phyloP scores from a whole-genome alignment of 192 early-diverging fungal species.

The Funneliformis geosporum region DNA sequence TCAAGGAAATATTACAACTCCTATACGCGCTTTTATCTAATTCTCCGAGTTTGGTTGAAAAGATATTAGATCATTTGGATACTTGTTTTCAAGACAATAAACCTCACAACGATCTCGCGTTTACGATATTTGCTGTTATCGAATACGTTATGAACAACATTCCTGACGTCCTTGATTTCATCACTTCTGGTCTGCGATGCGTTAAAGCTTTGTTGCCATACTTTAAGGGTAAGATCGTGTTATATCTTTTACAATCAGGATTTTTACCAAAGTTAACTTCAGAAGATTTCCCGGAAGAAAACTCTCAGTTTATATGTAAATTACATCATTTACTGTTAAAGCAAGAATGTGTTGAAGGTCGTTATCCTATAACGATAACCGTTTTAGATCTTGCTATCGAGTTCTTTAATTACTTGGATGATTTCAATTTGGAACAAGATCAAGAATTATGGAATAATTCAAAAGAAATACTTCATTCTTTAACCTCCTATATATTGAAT shows the following conservation, averaged over 20 bases:
- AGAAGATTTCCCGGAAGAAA: not conserved
- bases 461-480: slow-evolving; percentile 39
- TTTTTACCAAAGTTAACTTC: not conserved
- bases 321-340: slow-evolving; percentile 8
- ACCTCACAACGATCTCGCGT: not conserved
- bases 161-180: slow-evolving; percentile 2
- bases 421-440: not conserved
- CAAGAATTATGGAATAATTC: slow-evolving; percentile 39
- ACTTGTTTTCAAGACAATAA: not conserved
- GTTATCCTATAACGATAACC: slow-evolving; percentile 40
- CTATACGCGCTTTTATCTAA: slow-evolving; percentile 7
- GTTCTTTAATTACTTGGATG: slow-evolving; percentile 13
- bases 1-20: slow-evolving; percentile 8
- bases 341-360: slow-evolving; percentile 37
- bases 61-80: not conserved
- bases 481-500: slow-evolving; percentile 40
- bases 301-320: not conserved
- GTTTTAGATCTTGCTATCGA: slow-evolving; percentile 38
- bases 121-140: slow-evolving; percentile 6
- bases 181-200: not conserved
- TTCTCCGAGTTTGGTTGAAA: not conserved
- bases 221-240: not conserved
- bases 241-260: slow-evolving; percentile 2
- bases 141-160: not conserved
- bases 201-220: slow-evolving; percentile 2